Base-by-base conservation (phyloP, 2,329 filamentous ascomycete species). In the Aspergillus spinulosporus region DNA sequence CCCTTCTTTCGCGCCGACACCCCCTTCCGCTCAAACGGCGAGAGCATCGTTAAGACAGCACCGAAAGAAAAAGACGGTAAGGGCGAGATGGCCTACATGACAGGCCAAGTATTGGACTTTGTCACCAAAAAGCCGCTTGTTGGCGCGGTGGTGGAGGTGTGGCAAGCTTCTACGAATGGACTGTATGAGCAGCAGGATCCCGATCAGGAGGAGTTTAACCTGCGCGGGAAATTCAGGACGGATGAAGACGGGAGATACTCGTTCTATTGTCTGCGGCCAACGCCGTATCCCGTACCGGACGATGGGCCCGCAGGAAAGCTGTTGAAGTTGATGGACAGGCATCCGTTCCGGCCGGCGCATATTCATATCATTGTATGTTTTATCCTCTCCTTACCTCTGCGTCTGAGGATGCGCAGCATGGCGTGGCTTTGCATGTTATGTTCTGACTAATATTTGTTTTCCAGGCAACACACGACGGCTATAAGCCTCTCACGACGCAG, bases 1-100 rank as follows among this genome's bases (percentile, higher is more conserved):
- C 91, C 91, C 1, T 96, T 96, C 76, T 95, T 89, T 84, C 83
- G 89, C 5, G 81, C 84, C 42, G 82, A 92, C 63, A 85, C 90
- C 0, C 90, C 90, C 4, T 75, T 82, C 56, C 82, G 87, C 46
- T 75, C 84, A n/a, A 88, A 88, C 67, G 90, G 88, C 49, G 82
- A 80, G 44, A 86, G 79, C 64, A 90, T 94, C 60, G 75, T 80
- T 60, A 81, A 44, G 34, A 82, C 4, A 69, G 68, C 29, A 74
- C 78, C 4, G 65, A 76, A 3, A 74, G 26, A 28, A 4, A 28
- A 28, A 28, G 80, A 53, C 28, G 50, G 50, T 26, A 44, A 36
- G 55, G 82, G 78, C 28, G 75, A 88, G 59, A 74, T 85, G 28
- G 80, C 82, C 3, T 84, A 80, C 65, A 86, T 91, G 80, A 82